Conservation (phyloP, 106 monocot species). For the Dendrobium officinale region DNA sequence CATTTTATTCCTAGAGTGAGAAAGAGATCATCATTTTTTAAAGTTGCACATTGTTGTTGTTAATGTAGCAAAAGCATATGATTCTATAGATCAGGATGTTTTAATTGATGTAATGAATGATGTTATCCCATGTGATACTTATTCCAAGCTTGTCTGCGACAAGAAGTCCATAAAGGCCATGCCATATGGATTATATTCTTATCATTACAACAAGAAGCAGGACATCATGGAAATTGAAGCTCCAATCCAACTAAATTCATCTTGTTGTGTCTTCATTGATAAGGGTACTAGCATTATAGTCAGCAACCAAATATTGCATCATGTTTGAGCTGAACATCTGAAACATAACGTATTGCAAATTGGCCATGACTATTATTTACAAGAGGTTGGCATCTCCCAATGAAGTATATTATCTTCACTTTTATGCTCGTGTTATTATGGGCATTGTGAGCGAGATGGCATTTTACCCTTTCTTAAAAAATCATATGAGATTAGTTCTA, state of each 20-base stretch:
- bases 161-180: slow-evolving; percentile 13
- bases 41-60: slow-evolving; percentile 74
- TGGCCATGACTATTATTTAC: too few species aligned
- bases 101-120: slow-evolving; percentile 51
- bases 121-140: slow-evolving; percentile 38
- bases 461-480: slow-evolving; percentile 60
- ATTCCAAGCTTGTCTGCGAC: slow-evolving; percentile 34
- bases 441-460: slow-evolving; percentile 53
- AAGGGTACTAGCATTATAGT: slow-evolving; percentile 29
- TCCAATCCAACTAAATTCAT: slow-evolving; percentile 26
- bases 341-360: slow-evolving; percentile 37
- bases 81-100: slow-evolving; percentile 66
- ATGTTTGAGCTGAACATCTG: slow-evolving; percentile 52
- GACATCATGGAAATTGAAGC: slow-evolving; percentile 11
- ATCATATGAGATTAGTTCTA: background rate
- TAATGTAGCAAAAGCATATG: slow-evolving; percentile 92
- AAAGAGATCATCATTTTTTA: background rate
- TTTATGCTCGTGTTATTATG: slow-evolving; percentile 84
- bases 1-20: too few species aligned
- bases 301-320: slow-evolving; percentile 20
- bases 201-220: slow-evolving; percentile 13
- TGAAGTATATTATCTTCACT: slow-evolving; percentile 66
- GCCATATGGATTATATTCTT: slow-evolving; percentile 18
- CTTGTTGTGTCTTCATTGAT: slow-evolving; percentile 43
- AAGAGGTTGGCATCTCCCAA: slow-evolving; percentile 50